Evolutionary conservation across 31 red algal genomes (phyloP).

Genomic region (Odonthalia washingtoniensis): DNA sequence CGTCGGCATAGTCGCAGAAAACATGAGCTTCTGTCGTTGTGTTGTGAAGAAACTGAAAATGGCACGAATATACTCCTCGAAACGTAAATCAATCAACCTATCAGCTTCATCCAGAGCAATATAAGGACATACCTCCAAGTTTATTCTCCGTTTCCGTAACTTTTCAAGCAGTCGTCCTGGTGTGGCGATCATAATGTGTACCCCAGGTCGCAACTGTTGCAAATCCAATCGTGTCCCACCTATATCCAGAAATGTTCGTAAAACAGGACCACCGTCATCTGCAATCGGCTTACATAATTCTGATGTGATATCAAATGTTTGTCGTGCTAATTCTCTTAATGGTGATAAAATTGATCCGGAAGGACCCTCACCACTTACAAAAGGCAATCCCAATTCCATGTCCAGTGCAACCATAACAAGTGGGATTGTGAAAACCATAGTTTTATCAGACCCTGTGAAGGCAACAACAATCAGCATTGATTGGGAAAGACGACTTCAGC

Average conservation of each 20-base stretch:
- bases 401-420: conserved; percentile 83
- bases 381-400: conserved; percentile 66
- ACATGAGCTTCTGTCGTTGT: conserved; percentile 93
- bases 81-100: conserved; percentile 88
- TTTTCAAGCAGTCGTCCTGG: conserved; percentile 85
- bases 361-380: conserved; percentile 76
- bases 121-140: conserved; percentile 65
- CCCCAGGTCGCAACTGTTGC: conserved; percentile 32
- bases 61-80: conserved; percentile 89
- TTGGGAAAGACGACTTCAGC: not conserved
- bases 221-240: no score
- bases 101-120: conserved; percentile 90
- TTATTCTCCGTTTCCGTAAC: conserved; percentile 73
- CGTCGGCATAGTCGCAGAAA: conserved; percentile 90
- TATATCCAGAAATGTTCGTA: no score
- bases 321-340: conserved; percentile 84
- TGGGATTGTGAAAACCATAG: conserved; percentile 85
- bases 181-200: conserved; percentile 86
- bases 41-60: conserved; percentile 90
- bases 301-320: conserved; percentile 77
- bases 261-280: no score
- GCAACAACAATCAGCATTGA: conserved; percentile 96
- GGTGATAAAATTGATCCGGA: conserved; percentile 77
- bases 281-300: conserved; percentile 62
- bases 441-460: conserved; percentile 92